A percentile compares a stretch with the other conserved stretches of the same genome.
These are phyloP conservation scores for Pythium scleroteichum DNA, from an alignment of 352 stramenopile species.

Conservation along the genomic window DNA sequence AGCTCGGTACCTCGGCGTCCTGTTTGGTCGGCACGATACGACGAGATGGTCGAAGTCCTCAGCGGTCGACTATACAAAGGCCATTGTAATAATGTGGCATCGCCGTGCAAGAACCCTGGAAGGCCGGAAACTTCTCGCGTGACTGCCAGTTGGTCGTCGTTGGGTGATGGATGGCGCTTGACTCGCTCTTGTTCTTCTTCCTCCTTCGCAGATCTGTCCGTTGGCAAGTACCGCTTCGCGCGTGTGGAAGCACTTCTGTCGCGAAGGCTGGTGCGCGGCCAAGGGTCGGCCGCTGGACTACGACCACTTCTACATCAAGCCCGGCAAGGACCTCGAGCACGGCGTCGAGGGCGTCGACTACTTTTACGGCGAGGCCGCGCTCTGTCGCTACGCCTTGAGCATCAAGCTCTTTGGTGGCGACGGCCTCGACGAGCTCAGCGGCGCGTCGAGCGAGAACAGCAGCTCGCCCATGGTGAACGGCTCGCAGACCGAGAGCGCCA, in stretches of 20 bases:
- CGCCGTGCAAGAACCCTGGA: too few relatives aligned
- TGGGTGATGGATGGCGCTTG: neutral
- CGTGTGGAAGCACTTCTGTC: slow-evolving; percentile 7
- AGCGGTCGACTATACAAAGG: too few relatives aligned
- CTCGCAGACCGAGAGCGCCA: neutral
- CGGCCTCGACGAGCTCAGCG: neutral
- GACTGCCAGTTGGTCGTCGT: too few relatives aligned
- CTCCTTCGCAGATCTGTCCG: slow-evolving; percentile 5
- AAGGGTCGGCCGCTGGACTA: slow-evolving; percentile 9
- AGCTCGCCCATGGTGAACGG: neutral
- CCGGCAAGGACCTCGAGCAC: slow-evolving; percentile 9
- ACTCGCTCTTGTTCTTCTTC: neutral
- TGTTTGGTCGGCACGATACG: too few relatives aligned
- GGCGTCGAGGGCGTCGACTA: slow-evolving; percentile 23
- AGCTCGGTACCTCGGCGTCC: too few relatives aligned
- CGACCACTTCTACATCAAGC: slow-evolving; percentile 27
- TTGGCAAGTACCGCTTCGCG: slow-evolving; percentile 14
- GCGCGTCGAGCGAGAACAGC: neutral
- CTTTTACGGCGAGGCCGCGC: slow-evolving; percentile 21
- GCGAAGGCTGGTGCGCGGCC: slow-evolving; percentile 11
- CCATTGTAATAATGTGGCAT: too few relatives aligned
- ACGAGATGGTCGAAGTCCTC: too few relatives aligned
- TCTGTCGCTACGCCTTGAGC: slow-evolving; percentile 1
- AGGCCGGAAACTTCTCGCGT: too few relatives aligned
- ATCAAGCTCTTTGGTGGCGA: slow-evolving; percentile 2